Evolutionary conservation across 1,139 yeast species (phyloP), one percentile per base, ranked within the genome.

Genomic region (Suhomyces chickasaworum): DNA sequence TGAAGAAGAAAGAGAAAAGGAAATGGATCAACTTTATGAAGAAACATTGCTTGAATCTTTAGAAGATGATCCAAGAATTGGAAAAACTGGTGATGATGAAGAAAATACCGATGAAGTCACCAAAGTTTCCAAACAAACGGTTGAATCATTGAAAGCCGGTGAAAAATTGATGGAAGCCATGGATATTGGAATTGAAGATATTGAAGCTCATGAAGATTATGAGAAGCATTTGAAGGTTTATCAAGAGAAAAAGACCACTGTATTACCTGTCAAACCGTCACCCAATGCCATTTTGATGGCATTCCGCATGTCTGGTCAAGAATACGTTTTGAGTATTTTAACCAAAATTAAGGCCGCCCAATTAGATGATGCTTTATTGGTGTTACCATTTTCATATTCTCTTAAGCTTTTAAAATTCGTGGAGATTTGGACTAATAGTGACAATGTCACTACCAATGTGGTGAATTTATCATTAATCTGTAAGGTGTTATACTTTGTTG

Each of bases 1-100:
- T 51, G 97, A 93, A 64, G 99, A 93, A 75, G 99, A 93, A 69
- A 78, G 93, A 49, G 99, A 95, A 62, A 89, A 86, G 65, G 99
- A 93, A 64, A 76, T 90, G 79, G 99, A 93, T 63, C 97, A 91
- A 64, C 70, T 85, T 50, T 89, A 91, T 61, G 99, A 93, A 62
- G 77, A 78, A 20, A 87, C 88, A 9, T 70, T 91, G 42, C 72
- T 89, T 44, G 81, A 80, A 20, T 82, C 89, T 6, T 68, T 89
- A 46, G 96, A 89, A 57, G 80, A 74, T 32, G 83, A 80, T n/a
- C 78, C 73, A 37, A 43, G 44, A 10, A 48, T 39, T 23, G 73
- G 66, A 37, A 69, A 73, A 10, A 68, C 65, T 21, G 69, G 53
- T 15, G 71, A 61, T 1, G 76, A 68, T 2, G 75, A 66, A 1